Conservation (phyloP, 495 filamentous ascomycete species). For the Bacidia gigantensis region DNA sequence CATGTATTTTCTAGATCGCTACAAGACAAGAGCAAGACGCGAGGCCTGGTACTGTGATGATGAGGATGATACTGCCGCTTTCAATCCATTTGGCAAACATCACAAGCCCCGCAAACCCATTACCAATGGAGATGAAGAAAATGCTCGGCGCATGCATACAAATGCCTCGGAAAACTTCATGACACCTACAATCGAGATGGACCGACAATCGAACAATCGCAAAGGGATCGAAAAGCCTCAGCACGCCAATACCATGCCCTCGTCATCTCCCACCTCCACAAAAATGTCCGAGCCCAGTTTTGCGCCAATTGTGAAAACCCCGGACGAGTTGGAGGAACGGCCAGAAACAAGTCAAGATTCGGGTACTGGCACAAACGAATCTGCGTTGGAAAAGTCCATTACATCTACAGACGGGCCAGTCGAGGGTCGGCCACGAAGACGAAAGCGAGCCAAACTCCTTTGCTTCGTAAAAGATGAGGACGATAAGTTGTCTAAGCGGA, state of each 20-base stretch:
- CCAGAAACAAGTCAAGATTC: constrained; percentile 15
- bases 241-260: constrained; percentile 18
- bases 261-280: neutral
- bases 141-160: constrained; percentile 1
- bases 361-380: constrained; percentile 2
- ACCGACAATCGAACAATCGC: neutral
- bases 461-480: neutral
- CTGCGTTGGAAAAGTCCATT: neutral
- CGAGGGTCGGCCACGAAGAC: constrained; percentile 3
- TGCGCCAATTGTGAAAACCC: neutral
- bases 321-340: neutral
- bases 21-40: constrained; percentile 29
- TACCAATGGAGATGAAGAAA: constrained; percentile 9
- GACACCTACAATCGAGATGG: neutral
- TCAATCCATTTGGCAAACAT: constrained; percentile 32
- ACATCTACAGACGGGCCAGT: neutral
- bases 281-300: neutral
- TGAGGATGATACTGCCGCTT: constrained; percentile 25
- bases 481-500: constrained; percentile 16
- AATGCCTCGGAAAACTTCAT: constrained; percentile 12
- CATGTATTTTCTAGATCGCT: constrained; percentile 27
- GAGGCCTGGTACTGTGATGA: constrained; percentile 34
- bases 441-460: neutral
- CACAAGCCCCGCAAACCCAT: neutral
- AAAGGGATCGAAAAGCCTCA: constrained; percentile 3